phyloP scores from a whole-genome alignment of 208 protist genomes.

The Angomonas ambiguus region DNA sequence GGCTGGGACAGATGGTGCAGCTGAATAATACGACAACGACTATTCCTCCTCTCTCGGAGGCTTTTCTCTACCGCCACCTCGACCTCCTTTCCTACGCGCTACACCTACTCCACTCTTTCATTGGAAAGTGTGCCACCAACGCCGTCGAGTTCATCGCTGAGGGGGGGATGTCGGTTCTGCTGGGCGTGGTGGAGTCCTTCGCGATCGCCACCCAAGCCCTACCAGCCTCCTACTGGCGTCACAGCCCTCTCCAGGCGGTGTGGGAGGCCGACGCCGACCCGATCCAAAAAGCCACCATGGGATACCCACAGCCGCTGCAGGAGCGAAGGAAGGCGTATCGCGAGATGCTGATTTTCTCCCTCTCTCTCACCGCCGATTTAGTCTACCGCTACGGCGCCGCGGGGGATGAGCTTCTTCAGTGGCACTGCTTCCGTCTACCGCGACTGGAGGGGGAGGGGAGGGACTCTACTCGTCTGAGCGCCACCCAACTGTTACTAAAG shows the following conservation, averaged over 20 bases:
- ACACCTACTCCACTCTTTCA: constrained; percentile 12
- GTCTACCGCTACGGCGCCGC: constrained; percentile 37
- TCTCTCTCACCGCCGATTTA: constrained; percentile 63
- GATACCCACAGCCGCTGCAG: background rate
- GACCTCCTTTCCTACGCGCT: constrained; percentile 1
- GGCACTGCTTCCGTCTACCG: constrained; percentile 36
- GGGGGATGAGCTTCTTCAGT: constrained; percentile 44
- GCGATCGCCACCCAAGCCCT: constrained; percentile 17
- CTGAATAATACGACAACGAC: background rate
- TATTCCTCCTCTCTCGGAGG: constrained; percentile 16
- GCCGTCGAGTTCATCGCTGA: constrained; percentile 39
- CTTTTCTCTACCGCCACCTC: constrained; percentile 12
- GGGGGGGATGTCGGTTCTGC: constrained; percentile 26
- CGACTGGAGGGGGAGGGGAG: constrained; percentile 11
- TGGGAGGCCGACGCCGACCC: constrained; percentile 1
- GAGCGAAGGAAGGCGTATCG: constrained; percentile 13
- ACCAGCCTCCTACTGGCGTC: background rate
- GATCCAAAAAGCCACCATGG: background rate
- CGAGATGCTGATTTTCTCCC: constrained; percentile 30
- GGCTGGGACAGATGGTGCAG: constrained; percentile 6
- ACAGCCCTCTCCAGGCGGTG: background rate
- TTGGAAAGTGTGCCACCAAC: constrained; percentile 23
- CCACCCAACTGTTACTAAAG: constrained; percentile 31
- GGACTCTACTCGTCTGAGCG: constrained; percentile 19
- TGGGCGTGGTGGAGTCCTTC: constrained; percentile 17